Conservation (phyloP, 2,329 filamentous ascomycete species). For the Claviceps purpurea region DNA sequence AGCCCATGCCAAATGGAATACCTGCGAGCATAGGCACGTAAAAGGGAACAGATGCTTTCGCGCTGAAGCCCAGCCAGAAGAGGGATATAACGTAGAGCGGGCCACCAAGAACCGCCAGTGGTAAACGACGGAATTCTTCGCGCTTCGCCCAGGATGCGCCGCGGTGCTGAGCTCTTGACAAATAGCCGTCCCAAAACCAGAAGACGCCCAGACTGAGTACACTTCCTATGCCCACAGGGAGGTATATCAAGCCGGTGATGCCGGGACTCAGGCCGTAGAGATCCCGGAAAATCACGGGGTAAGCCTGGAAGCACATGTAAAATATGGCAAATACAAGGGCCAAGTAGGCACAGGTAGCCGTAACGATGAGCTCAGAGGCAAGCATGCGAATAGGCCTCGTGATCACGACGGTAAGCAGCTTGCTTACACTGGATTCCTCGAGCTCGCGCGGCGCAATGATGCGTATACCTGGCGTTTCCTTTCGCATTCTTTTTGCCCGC, state of each 20-base stretch:
- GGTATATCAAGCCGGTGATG: constrained; percentile 51
- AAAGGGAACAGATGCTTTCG: constrained; percentile 33
- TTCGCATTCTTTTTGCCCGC: constrained; percentile 44
- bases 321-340: constrained; percentile 55
- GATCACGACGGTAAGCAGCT: constrained; percentile 52
- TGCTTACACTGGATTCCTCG: constrained; percentile 40
- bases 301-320: constrained; percentile 66
- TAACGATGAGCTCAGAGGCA: constrained; percentile 57
- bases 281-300: constrained; percentile 52
- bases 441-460: constrained; percentile 51
- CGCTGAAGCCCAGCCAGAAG: constrained; percentile 52
- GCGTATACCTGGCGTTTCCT: constrained; percentile 33
- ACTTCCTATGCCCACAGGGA: constrained; percentile 54
- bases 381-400: constrained; percentile 63
- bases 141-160: constrained; percentile 43
- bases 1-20: constrained; percentile 47
- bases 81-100: constrained; percentile 46
- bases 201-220: constrained; percentile 46
- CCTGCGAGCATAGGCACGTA: constrained; percentile 46
- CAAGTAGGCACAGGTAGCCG: constrained; percentile 55
- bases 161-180: constrained; percentile 36
- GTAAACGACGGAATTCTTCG: constrained; percentile 57
- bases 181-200: constrained; percentile 50
- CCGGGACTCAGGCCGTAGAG: constrained; percentile 52
- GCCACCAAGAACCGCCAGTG: constrained; percentile 59